These are phyloP conservation scores for Aspergillus fructus DNA, from an alignment of 2,329 filamentous ascomycete species.

Conservation along the genomic window DNA sequence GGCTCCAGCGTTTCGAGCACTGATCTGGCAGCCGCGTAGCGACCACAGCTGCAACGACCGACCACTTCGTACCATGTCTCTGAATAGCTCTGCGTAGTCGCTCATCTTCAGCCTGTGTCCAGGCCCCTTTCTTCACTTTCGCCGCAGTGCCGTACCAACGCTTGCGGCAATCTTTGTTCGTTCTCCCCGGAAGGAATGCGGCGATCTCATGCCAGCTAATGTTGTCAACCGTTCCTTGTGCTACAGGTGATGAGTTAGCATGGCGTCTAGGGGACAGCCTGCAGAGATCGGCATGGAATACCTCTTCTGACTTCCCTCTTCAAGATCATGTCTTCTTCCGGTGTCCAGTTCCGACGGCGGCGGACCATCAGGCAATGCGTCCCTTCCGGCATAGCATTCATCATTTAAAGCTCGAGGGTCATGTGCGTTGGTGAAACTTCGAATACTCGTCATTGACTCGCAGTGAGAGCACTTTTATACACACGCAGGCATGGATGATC, in stretches of 20 bases:
- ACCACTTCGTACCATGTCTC: conserved; percentile 13
- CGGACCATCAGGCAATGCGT: not conserved
- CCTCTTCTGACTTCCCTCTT: conserved; percentile 1
- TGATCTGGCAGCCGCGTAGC: conserved; percentile 4
- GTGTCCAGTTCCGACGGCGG: conserved; percentile 1
- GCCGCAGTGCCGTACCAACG: conserved; percentile 11
- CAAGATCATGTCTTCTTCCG: not conserved
- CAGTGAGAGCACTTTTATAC: not conserved
- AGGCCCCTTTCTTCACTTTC: conserved; percentile 7
- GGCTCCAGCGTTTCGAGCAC: conserved; percentile 9
- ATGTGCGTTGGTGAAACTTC: no score
- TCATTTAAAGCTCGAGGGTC: not conserved
- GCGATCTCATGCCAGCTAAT: conserved; percentile 12
- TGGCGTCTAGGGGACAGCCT: not conserved
- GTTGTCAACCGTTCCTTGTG: conserved; percentile 2
- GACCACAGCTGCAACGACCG: conserved; percentile 11
- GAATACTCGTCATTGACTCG: no score
- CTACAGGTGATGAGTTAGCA: not conserved
- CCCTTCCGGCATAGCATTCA: not conserved
- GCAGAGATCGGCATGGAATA: not conserved
- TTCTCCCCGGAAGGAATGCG: conserved; percentile 7
- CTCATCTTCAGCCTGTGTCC: conserved; percentile 14
- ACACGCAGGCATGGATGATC: not conserved
- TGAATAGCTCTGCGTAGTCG: conserved; percentile 6
- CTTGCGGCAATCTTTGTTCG: conserved; percentile 13